Conservation (phyloP, 2,329 filamentous ascomycete species). For the Aspergillus latus region DNA sequence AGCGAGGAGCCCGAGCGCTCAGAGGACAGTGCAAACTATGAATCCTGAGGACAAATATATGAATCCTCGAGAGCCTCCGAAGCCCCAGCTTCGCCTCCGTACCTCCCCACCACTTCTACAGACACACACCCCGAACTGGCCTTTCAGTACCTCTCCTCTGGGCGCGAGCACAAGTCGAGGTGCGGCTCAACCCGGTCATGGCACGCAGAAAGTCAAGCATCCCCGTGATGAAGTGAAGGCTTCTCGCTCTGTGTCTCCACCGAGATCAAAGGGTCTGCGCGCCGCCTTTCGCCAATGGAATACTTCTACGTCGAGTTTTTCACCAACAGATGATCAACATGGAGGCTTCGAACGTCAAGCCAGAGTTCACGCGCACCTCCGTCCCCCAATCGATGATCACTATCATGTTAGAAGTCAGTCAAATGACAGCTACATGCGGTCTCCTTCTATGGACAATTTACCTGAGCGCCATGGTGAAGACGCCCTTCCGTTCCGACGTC, state of each 20-base stretch:
- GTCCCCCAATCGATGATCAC: conserved; percentile 7
- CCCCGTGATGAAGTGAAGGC: conserved; percentile 27
- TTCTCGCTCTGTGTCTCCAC: conserved; percentile 39
- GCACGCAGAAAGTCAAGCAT: conserved; percentile 19
- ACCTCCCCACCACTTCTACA: conserved; percentile 43
- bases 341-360: not conserved
- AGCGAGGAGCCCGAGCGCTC: conserved; percentile 65
- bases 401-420: conserved; percentile 11
- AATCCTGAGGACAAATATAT: conserved; percentile 74
- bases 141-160: conserved; percentile 31
- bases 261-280: conserved; percentile 38
- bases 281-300: conserved; percentile 40
- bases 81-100: conserved; percentile 48
- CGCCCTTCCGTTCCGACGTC: conserved; percentile 19
- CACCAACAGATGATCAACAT: conserved; percentile 11
- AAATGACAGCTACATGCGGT: conserved; percentile 4
- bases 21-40: conserved; percentile 66
- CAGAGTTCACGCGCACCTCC: not conserved
- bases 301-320: conserved; percentile 24
- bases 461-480: not conserved
- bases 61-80: conserved; percentile 62
- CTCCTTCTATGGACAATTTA: conserved; percentile 2
- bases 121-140: conserved; percentile 24
- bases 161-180: conserved; percentile 29
- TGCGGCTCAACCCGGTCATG: conserved; percentile 38